Percentiles rank a stretch among this genome's conserved stretches.
Evolutionary conservation across 1,139 yeast genomes (phyloP).

Genomic region (Trichomonascaceae sp.): DNA sequence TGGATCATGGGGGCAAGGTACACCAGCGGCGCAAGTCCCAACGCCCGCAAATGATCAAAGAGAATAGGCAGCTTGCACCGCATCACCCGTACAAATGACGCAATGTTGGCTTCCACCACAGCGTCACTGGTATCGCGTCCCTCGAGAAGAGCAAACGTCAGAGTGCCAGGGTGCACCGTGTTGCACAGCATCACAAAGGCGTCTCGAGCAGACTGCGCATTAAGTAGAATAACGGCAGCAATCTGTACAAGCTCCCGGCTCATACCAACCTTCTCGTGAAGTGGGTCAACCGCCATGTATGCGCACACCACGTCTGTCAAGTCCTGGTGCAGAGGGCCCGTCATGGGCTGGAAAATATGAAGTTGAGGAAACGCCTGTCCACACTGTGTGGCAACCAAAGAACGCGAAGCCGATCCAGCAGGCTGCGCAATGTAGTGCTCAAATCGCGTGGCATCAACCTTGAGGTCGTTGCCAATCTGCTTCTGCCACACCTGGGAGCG

Average conservation of each 20-base stretch:
- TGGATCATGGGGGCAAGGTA: constrained; percentile 28
- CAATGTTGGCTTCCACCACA: constrained; percentile 5
- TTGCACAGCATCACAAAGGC: constrained; percentile 37
- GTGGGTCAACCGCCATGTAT: constrained; percentile 9
- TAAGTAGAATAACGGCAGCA: constrained; percentile 32
- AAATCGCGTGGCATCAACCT: constrained; percentile 14
- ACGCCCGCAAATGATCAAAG: constrained; percentile 36
- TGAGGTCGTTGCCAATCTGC: constrained; percentile 30
- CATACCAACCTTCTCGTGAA: constrained; percentile 15
- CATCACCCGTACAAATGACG: constrained; percentile 36
- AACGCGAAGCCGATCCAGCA: constrained; percentile 4
- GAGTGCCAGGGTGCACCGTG: constrained; percentile 26
- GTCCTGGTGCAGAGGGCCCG: constrained; percentile 26
- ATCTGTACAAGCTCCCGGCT: constrained; percentile 17
- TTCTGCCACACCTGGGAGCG: constrained; percentile 42
- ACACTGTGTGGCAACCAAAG: constrained; percentile 19
- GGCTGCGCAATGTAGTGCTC: constrained; percentile 10
- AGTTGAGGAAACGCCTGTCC: constrained; percentile 33
- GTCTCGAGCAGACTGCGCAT: constrained; percentile 26
- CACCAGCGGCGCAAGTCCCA: constrained; percentile 26
- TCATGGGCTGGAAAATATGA: constrained; percentile 28
- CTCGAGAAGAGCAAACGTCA: constrained; percentile 17
- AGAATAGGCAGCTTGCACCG: constrained; percentile 33
- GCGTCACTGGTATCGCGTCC: constrained; percentile 12
- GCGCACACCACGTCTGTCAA: constrained; percentile 23